Conservation (phyloP, 176 grass and related monocot genomes). For the Alloteropsis semialata region DNA sequence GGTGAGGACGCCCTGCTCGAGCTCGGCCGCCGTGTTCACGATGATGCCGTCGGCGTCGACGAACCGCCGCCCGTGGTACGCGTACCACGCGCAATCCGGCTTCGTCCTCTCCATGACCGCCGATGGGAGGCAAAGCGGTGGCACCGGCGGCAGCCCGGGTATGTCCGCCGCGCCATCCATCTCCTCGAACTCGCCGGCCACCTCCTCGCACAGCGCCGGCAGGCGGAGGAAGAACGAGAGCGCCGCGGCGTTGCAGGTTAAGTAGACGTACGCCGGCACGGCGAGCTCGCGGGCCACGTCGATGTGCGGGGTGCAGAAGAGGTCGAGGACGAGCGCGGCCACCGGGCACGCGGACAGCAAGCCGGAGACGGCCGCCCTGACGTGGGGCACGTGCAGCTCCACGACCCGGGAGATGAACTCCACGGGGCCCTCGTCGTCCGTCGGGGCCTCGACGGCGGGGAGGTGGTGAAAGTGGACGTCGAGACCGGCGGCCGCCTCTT, state of each 20-base stretch:
- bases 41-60: background rate
- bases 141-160: background rate
- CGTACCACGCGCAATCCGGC: background rate
- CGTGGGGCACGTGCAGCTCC: background rate
- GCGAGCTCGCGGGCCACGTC: background rate
- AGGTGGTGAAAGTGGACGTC: background rate
- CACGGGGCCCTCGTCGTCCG: background rate
- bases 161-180: background rate
- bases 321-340: background rate
- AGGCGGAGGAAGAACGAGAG: slow-evolving; percentile 6
- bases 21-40: slow-evolving; percentile 23
- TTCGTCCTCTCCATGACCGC: background rate
- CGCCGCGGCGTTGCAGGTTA: background rate
- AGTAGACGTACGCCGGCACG: background rate
- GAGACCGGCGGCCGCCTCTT: background rate
- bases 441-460: background rate
- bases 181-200: background rate
- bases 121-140: background rate
- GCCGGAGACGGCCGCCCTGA: background rate
- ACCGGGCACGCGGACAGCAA: background rate
- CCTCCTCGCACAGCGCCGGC: background rate
- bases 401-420: slow-evolving; percentile 23
- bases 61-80: background rate
- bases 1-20: background rate
- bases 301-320: background rate